These are phyloP conservation scores for Viscum album DNA, from an alignment of 177 flowering plant genomes.

Conservation along the genomic window DNA sequence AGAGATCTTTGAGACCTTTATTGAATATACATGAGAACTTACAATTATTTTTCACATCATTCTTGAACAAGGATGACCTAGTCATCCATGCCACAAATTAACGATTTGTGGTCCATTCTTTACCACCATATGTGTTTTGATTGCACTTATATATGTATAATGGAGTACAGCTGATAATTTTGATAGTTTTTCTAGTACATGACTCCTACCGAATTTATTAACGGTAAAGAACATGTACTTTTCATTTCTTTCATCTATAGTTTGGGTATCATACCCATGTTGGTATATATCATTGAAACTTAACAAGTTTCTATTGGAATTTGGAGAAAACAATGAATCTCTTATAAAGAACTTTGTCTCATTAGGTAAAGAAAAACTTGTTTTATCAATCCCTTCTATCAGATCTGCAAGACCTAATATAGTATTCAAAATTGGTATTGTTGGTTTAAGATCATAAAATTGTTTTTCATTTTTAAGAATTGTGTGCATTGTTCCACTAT, in stretches of 20 bases:
- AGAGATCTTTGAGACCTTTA: not conserved
- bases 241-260: not conserved
- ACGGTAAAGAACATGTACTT: not conserved
- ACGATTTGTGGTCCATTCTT: not conserved
- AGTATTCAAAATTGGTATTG: not conserved
- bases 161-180: not conserved
- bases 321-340: not conserved
- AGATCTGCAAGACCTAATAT: not conserved
- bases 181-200: not conserved
- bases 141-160: not conserved
- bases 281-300: not conserved
- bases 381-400: not conserved
- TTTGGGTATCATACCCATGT: not conserved
- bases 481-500: not conserved
- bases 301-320: not conserved
- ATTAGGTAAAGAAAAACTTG: not conserved
- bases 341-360: not conserved
- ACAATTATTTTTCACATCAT: not conserved
- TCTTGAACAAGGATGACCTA: not conserved
- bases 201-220: not conserved
- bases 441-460: not conserved
- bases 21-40: not conserved
- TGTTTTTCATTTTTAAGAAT: not conserved
- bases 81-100: not conserved
- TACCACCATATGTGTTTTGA: not conserved